Percentiles rank a stretch among this genome's conserved stretches.
Evolutionary conservation across 495 filamentous ascomycete genomes (phyloP).

Genomic region (Talaromyces ruber): DNA sequence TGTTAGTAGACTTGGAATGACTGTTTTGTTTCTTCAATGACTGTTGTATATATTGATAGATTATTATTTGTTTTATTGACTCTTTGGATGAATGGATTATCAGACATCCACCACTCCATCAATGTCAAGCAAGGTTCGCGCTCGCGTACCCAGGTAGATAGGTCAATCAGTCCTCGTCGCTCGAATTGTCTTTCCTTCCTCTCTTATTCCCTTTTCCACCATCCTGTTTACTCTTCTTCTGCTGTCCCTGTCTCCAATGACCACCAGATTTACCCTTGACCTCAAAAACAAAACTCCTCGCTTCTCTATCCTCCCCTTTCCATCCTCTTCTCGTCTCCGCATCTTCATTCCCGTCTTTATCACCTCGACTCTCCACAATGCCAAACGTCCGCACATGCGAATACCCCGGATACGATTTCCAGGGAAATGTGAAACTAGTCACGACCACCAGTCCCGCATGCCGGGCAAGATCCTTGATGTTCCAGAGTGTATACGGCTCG

Average conservation of each 20-base stretch:
- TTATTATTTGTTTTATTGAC: neutral
- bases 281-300: conserved; percentile 74
- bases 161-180: conserved; percentile 5
- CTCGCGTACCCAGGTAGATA: too few relatives aligned
- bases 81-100: neutral
- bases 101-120: neutral
- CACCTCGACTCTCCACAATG: conserved; percentile 48
- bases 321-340: conserved; percentile 40
- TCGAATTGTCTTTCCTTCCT: neutral
- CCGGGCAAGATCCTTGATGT: conserved; percentile 75
- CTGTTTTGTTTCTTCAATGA: neutral
- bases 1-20: neutral
- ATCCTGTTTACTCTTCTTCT: neutral
- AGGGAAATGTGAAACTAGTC: conserved; percentile 70
- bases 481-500: conserved; percentile 92
- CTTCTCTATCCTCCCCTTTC: conserved; percentile 69
- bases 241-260: neutral
- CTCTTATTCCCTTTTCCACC: neutral
- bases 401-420: conserved; percentile 72
- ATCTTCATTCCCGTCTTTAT: conserved; percentile 15
- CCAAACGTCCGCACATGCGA: conserved; percentile 82
- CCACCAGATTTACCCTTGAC: conserved; percentile 24
- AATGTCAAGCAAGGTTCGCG: too few relatives aligned
- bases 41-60: conserved; percentile 1
- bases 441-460: conserved; percentile 69